Conservation (phyloP, 768 basidiomycete species). For the Termitomyces sp. region DNA sequence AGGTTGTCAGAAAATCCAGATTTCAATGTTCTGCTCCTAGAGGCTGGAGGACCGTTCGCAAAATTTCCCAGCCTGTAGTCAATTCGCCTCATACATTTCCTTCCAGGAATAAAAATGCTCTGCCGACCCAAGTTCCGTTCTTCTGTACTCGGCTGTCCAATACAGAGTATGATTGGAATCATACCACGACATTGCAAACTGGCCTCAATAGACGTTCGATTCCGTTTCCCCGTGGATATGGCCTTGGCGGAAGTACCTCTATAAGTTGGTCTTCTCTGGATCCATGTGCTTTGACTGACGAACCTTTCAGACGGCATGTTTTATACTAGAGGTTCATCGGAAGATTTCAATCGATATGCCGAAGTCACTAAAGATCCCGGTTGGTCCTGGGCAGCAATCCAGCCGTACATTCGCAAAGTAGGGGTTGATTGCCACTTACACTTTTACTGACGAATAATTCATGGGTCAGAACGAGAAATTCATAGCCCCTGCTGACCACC, state of each 20-base stretch:
- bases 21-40: slow-evolving; percentile 4
- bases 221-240: slow-evolving; percentile 21
- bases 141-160: slow-evolving; percentile 14
- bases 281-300: neutral
- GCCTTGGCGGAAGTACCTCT: slow-evolving; percentile 27
- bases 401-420: slow-evolving; percentile 24
- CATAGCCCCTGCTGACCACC: slow-evolving; percentile 27
- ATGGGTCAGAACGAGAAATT: slow-evolving; percentile 28
- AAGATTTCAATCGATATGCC: slow-evolving; percentile 29
- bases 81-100: neutral
- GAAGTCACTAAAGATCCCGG: slow-evolving; percentile 24
- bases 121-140: slow-evolving; percentile 10
- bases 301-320: slow-evolving; percentile 22
- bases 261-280: slow-evolving; percentile 19
- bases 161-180: slow-evolving; percentile 27
- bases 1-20: slow-evolving; percentile 8
- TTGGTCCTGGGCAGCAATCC: slow-evolving; percentile 29
- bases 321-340: slow-evolving; percentile 28
- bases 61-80: neutral
- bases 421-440: neutral
- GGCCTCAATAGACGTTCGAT: slow-evolving; percentile 20
- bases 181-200: slow-evolving; percentile 25
- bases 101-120: slow-evolving; percentile 9
- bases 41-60: slow-evolving; percentile 12
- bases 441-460: neutral